phyloP scores from a whole-genome alignment of 148 eudicot species.

The Vaccinium myrtillus region DNA sequence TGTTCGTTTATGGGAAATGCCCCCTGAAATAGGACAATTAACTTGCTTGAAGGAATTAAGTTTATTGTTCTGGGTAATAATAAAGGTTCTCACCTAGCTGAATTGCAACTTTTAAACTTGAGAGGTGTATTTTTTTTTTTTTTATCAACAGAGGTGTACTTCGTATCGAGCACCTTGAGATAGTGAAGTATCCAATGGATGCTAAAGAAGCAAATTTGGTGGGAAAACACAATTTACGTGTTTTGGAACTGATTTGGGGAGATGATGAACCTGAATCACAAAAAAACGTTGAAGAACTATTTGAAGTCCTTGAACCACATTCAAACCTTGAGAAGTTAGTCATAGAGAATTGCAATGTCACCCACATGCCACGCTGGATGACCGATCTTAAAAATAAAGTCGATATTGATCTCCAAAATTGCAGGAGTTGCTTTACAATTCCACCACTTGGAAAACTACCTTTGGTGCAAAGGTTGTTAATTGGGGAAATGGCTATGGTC shows the following conservation, averaged over 20 bases:
- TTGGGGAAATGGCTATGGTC: not conserved
- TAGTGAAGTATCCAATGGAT: not conserved
- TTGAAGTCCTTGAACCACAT: slow-evolving; percentile 5
- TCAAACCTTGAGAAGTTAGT: not conserved
- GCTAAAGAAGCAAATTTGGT: not conserved
- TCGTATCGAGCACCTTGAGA: not conserved
- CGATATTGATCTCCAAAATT: not conserved
- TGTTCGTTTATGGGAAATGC: not conserved
- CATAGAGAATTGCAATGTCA: not conserved
- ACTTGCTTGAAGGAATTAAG: not conserved
- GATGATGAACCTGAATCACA: not conserved
- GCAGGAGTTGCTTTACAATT: not conserved
- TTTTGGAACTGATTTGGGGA: not conserved
- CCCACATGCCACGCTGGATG: not conserved
- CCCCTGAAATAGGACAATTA: not conserved
- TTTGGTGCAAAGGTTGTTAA: not conserved
- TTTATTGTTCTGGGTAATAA: not conserved
- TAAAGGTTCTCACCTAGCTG: not conserved
- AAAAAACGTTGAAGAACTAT: not conserved
- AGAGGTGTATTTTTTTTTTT: too few species aligned
- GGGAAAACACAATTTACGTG: not conserved
- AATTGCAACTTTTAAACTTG: not conserved
- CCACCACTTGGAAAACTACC: not conserved
- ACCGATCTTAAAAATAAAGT: not conserved
- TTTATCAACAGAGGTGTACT: not conserved